These are phyloP conservation scores for Prunus kanzakura DNA, from an alignment of 306 rosid species.

Conservation along the genomic window DNA sequence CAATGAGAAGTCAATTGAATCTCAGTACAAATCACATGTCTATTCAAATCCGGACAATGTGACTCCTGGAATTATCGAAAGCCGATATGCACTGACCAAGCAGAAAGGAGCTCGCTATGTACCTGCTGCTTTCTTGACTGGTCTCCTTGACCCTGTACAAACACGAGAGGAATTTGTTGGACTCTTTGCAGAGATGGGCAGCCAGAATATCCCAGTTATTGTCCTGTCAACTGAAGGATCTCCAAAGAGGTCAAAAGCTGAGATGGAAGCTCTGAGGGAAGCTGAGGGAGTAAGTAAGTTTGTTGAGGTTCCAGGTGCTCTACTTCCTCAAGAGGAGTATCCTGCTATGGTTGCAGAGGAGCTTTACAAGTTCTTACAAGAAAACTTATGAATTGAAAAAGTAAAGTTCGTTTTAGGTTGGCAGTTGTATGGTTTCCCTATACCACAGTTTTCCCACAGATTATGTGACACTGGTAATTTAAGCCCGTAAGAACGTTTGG, in stretches of 20 bases:
- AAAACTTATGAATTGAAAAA: slow-evolving; percentile 34
- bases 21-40: slow-evolving; percentile 92
- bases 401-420: slow-evolving; percentile 8
- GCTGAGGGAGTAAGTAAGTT: slow-evolving; percentile 87
- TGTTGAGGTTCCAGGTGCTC: slow-evolving; percentile 87
- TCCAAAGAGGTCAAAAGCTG: slow-evolving; percentile 94
- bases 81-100: slow-evolving; percentile 77
- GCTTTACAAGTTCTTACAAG: slow-evolving; percentile 72
- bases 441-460: not conserved
- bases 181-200: slow-evolving; percentile 68
- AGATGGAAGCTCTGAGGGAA: slow-evolving; percentile 89
- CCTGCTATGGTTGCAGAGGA: slow-evolving; percentile 70
- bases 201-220: slow-evolving; percentile 60
- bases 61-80: slow-evolving; percentile 66
- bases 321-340: slow-evolving; percentile 97
- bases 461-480: not conserved
- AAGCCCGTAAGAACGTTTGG: slow-evolving; percentile 13
- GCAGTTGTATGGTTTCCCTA: not conserved
- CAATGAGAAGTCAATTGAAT: slow-evolving; percentile 81
- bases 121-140: slow-evolving; percentile 89
- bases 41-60: slow-evolving; percentile 84
- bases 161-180: slow-evolving; percentile 81
- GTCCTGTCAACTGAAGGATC: slow-evolving; percentile 70
- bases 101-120: slow-evolving; percentile 80
- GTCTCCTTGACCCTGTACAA: slow-evolving; percentile 71